A percentile compares a stretch with the other conserved stretches of the same genome.
phyloP scores from a whole-genome alignment of 1,284 basidiomycete genomes.

The Amylostereum chailletii region DNA sequence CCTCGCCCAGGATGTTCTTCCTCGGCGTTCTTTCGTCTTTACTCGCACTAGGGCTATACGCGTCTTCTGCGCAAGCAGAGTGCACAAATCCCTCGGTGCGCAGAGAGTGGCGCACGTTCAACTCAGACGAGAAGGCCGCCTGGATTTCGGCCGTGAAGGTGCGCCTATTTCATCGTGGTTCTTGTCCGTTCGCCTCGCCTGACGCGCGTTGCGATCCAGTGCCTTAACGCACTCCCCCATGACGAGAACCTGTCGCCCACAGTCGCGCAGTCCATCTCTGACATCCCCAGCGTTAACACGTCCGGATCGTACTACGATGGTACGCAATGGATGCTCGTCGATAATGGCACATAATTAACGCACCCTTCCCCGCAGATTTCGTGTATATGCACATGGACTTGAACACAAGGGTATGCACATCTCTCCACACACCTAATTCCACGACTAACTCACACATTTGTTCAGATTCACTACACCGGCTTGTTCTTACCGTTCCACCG shows the following conservation, averaged over 20 bases:
- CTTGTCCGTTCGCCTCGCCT: no score
- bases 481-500: slow-evolving; percentile 30
- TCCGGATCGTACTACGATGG: slow-evolving; percentile 6
- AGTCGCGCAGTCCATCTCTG: neutral
- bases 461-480: slow-evolving; percentile 26
- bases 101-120: slow-evolving; percentile 19
- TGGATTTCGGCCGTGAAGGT: slow-evolving; percentile 22
- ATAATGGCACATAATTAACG: no score
- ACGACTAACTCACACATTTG: neutral
- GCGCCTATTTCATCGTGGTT: neutral
- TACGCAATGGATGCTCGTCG: neutral
- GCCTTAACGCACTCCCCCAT: neutral
- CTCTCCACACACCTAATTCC: neutral
- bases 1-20: no score
- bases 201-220: neutral
- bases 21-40: no score
- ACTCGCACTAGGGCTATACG: no score
- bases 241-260: neutral
- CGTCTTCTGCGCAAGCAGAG: neutral
- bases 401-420: slow-evolving; percentile 1
- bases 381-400: slow-evolving; percentile 8
- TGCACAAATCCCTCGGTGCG: slow-evolving; percentile 17
- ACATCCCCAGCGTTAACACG: slow-evolving; percentile 2
- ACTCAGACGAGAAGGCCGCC: slow-evolving; percentile 11
- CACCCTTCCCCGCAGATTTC: neutral